These are phyloP conservation scores for Paxillus rubicundulus DNA, from an alignment of 768 basidiomycete species.

Conservation along the genomic window DNA sequence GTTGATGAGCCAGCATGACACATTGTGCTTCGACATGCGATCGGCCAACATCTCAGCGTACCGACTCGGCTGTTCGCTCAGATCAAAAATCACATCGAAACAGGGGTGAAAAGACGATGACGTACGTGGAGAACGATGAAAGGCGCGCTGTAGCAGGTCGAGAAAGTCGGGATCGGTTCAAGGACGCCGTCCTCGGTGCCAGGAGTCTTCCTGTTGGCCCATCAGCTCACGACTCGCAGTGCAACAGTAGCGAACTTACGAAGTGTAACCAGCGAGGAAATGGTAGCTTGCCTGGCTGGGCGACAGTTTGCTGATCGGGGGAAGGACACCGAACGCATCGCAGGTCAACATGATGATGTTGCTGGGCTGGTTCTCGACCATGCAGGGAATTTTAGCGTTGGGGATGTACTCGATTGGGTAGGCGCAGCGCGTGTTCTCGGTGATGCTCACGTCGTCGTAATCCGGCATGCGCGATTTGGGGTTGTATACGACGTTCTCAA, in stretches of 20 bases:
- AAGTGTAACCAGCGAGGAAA: conserved; percentile 95
- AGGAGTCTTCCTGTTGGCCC: conserved; percentile 76
- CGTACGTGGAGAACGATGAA: conserved; percentile 95
- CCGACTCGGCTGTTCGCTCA: conserved; percentile 64
- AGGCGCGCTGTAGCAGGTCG: conserved; percentile 98
- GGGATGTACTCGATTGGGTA: conserved; percentile 98
- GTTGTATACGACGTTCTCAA: conserved; percentile 99
- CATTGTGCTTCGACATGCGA: conserved; percentile 85
- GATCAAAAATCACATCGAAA: conserved; percentile 2
- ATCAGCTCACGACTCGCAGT: conserved; percentile 18
- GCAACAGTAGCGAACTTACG: conserved; percentile 44
- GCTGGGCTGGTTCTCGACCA: conserved; percentile 81
- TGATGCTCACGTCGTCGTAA: conserved; percentile 95
- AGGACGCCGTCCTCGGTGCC: conserved; percentile 97
- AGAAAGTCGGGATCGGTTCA: conserved; percentile 98
- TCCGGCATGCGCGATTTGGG: conserved; percentile 79
- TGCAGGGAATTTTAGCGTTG: conserved; percentile 92
- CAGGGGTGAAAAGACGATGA: conserved; percentile 1
- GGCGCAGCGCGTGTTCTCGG: conserved; percentile 98
- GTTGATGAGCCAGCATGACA: conserved; percentile 98
- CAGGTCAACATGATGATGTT: conserved; percentile 98
- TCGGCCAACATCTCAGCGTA: conserved; percentile 98
- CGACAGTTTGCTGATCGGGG: conserved; percentile 89
- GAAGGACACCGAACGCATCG: conserved; percentile 97
- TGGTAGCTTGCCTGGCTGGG: conserved; percentile 97